Evolutionary conservation across 371 early-diverging fungal genomes (phyloP).

Genomic region (Mortierella sp.): DNA sequence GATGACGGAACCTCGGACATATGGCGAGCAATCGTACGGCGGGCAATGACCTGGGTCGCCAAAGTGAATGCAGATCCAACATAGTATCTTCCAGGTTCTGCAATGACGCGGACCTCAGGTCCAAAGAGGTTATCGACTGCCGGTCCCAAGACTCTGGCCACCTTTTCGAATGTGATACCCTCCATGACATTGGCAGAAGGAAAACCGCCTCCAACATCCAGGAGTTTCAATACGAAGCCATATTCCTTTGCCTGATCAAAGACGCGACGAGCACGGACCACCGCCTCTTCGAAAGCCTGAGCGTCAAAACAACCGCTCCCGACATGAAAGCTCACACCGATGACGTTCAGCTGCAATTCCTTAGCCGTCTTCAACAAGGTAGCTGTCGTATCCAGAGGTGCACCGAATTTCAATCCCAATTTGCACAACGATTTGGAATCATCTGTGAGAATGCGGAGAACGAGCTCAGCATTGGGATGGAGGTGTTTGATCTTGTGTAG

Average conservation of each 20-base stretch:
- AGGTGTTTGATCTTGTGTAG: conserved; percentile 86
- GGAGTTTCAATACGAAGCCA: conserved; percentile 81
- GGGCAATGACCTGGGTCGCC: conserved; percentile 91
- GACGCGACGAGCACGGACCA: conserved; percentile 80
- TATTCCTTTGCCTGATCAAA: conserved; percentile 84
- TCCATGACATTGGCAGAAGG: conserved; percentile 81
- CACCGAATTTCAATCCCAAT: conserved; percentile 96
- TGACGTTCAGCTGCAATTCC: conserved; percentile 81
- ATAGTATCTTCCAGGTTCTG: conserved; percentile 97
- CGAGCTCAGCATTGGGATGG: conserved; percentile 84
- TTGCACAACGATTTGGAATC: conserved; percentile 92
- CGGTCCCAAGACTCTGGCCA: conserved; percentile 80
- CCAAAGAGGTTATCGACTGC: conserved; percentile 84
- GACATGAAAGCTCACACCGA: conserved; percentile 94
- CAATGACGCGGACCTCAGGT: conserved; percentile 85
- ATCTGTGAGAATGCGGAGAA: conserved; percentile 93
- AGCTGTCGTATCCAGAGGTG: conserved; percentile 73
- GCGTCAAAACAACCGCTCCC: conserved; percentile 93
- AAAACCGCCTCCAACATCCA: conserved; percentile 97
- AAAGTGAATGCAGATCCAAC: conserved; percentile 92
- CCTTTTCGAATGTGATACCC: conserved; percentile 80
- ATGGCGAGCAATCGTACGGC: conserved; percentile 80
- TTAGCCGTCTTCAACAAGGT: conserved; percentile 75
- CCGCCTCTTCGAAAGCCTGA: conserved; percentile 90
- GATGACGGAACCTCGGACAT: conserved; percentile 1